Evolutionary conservation across 768 basidiomycete species (phyloP).

Genomic region (Mycena latifolia): DNA sequence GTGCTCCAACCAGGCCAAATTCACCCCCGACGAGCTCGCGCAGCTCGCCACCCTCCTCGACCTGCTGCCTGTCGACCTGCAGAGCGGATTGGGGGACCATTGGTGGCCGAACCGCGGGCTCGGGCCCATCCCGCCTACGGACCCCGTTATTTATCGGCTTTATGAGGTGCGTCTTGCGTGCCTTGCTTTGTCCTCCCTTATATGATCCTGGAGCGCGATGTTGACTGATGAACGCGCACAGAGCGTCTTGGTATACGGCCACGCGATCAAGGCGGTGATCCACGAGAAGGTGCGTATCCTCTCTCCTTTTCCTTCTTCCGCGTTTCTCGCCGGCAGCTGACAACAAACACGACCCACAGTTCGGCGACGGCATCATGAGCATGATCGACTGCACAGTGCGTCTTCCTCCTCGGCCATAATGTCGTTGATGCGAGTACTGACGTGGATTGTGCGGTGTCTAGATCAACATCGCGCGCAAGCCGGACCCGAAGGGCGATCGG

Average conservation of each 20-base stretch:
- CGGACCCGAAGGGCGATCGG: slow-evolving; percentile 84
- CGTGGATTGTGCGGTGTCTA: neutral
- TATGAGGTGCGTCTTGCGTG: slow-evolving; percentile 74
- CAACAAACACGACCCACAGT: too few species aligned
- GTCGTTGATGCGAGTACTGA: neutral
- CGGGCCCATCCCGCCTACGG: slow-evolving; percentile 78
- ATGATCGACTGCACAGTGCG: slow-evolving; percentile 83
- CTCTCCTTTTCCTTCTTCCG: neutral
- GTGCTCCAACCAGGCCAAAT: slow-evolving; percentile 71
- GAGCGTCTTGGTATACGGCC: slow-evolving; percentile 83
- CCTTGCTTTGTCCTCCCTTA: neutral
- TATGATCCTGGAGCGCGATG: too few species aligned
- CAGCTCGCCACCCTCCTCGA: slow-evolving; percentile 65
- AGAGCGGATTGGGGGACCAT: slow-evolving; percentile 65
- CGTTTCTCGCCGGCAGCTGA: neutral
- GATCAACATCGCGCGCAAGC: slow-evolving; percentile 73
- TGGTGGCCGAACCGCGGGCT: slow-evolving; percentile 85
- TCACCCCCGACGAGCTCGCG: slow-evolving; percentile 68
- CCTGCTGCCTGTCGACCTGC: slow-evolving; percentile 52
- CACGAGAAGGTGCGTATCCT: slow-evolving; percentile 72
- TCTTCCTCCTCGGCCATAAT: neutral
- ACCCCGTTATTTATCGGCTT: slow-evolving; percentile 85
- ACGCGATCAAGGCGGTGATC: slow-evolving; percentile 84
- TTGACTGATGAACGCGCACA: slow-evolving; percentile 40
- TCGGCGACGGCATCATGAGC: slow-evolving; percentile 91